Base-by-base conservation (phyloP, 148 eudicot genomes). In the Rhododendron williamsianum region DNA sequence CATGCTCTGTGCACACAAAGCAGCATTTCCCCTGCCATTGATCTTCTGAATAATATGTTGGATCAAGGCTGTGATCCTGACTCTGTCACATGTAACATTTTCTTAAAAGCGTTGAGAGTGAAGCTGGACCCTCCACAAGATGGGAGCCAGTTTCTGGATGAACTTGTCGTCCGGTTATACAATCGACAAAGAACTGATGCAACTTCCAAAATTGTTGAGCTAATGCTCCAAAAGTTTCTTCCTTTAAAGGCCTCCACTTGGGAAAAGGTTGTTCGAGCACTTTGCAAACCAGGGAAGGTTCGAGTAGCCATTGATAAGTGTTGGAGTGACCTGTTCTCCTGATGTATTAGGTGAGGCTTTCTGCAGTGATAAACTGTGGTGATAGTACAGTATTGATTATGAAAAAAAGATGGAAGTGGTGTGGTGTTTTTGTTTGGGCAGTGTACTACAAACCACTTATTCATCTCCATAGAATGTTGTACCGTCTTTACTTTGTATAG, bases 51-150 rank as follows among this genome's bases (percentile, higher is more conserved):
- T 89, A 48, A 74, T 81, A 96, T 96, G 99, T 82, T 96, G 87
- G 93, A 94, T 88, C 89, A 78, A 80, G 94, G 93, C 21, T 93
- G 93, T 88, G 97, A 96, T 89, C 99, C 99, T 19, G 94, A 96
- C 85, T 12, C 82, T 52, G 77, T 84, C 83, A 95, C 97, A 10
- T 96, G 99, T 86, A 89, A 94, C 78, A 93, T 93, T 76, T 94
- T 96, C 89, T 84, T 95, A 84, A 86, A 87, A 86, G 89, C 91
- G 72, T 87, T 96, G 82, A 91, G 87, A 79, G 94, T 94, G 60
- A 93, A 94, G 88, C 80, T 89, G 84, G 79, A 91, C 52, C 93
- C 87, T 51, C 87, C 87, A 71, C 87, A 86, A 81, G 87, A 86
- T 81, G 87, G 87, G 80, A 80, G 54, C 43, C 80, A 67, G 23